These are phyloP conservation scores for Rostrohypoxylon terebratum DNA, from an alignment of 495 filamentous ascomycete genomes.

Conservation along the genomic window DNA sequence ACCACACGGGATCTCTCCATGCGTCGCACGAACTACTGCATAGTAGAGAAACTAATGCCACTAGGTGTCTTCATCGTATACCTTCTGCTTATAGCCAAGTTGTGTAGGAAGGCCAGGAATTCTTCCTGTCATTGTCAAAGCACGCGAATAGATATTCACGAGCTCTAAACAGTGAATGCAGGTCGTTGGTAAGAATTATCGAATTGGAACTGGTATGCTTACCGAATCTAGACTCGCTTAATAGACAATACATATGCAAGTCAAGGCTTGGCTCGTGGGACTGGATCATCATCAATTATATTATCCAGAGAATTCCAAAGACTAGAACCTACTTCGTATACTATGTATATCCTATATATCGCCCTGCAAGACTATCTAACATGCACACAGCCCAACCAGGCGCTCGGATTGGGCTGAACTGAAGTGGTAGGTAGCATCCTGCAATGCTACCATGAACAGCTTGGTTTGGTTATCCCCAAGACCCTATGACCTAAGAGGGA, in stretches of 20 bases:
- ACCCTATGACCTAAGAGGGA: constrained; percentile 18
- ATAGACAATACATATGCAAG: not conserved
- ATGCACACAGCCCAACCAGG: constrained; percentile 30
- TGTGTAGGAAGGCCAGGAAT: no score
- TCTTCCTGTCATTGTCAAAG: not conserved
- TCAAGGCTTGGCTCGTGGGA: constrained; percentile 6
- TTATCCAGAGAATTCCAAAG: constrained; percentile 23
- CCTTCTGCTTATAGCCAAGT: not conserved
- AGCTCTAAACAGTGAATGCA: not conserved
- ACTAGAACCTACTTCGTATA: constrained; percentile 40
- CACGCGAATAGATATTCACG: not conserved
- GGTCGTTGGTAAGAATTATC: not conserved
- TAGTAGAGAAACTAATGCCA: not conserved
- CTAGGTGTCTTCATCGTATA: not conserved
- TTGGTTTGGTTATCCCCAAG: constrained; percentile 16
- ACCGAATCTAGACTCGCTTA: constrained; percentile 9
- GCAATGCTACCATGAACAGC: constrained; percentile 13
- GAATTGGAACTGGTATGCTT: not conserved
- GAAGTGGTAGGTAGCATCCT: constrained; percentile 32
- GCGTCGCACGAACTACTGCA: no score
- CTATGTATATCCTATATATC: no score
- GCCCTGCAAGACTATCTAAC: constrained; percentile 34
- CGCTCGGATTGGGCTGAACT: constrained; percentile 40
- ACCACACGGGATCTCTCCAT: not conserved
- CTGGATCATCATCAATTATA: constrained; percentile 23